These are phyloP conservation scores for Mrakia hoshinonis DNA, from an alignment of 768 basidiomycete genomes.

Conservation along the genomic window DNA sequence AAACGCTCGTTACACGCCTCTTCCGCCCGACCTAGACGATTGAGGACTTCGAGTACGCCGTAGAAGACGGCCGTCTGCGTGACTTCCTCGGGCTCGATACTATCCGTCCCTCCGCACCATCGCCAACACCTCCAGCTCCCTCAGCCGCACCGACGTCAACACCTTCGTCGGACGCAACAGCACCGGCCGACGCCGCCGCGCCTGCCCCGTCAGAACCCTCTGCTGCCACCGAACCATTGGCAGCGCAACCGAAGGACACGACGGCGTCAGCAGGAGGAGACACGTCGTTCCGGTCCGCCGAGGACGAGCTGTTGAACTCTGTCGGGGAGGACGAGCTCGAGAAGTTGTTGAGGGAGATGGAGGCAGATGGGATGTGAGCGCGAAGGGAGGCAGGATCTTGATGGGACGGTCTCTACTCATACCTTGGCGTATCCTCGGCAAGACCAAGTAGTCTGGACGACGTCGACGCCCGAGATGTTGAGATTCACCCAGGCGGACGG, in stretches of 20 bases:
- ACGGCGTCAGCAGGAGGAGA: neutral
- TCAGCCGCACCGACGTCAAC: neutral
- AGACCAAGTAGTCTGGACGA: too few species aligned
- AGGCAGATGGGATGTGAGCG: slow-evolving; percentile 1
- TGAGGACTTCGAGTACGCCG: slow-evolving; percentile 25
- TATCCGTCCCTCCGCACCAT: neutral
- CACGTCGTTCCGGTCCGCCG: neutral
- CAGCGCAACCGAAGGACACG: too few species aligned
- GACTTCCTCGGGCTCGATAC: neutral
- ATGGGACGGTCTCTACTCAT: neutral
- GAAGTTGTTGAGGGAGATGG: slow-evolving; percentile 25
- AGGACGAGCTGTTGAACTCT: neutral
- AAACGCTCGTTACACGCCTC: too few species aligned
- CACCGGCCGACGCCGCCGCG: neutral
- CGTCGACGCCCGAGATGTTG: too few species aligned
- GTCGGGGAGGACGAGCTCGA: slow-evolving; percentile 23
- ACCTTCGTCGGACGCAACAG: neutral
- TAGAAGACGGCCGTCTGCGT: slow-evolving; percentile 18
- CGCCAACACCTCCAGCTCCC: neutral
- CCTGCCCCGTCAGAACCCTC: neutral
- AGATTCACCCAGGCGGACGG: too few species aligned
- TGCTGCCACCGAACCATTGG: too few species aligned
- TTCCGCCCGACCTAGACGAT: too few species aligned
- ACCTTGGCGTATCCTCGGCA: too few species aligned
- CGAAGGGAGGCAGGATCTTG: neutral